Evolutionary conservation across 2,329 filamentous ascomycete genomes (phyloP).

Genomic region (Talaromyces pinophilus): DNA sequence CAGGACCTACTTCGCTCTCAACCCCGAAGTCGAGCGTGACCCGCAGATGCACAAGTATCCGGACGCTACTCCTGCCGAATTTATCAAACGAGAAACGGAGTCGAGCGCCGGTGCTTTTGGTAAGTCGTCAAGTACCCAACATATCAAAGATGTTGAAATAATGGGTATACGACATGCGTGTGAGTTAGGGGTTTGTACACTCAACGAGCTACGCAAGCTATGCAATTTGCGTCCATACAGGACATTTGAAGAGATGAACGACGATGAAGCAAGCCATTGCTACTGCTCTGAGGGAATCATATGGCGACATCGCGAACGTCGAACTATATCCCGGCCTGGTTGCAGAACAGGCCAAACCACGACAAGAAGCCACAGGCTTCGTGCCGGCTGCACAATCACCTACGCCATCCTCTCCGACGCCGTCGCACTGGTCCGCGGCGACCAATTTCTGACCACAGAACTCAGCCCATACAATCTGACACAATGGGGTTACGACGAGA

Average conservation of each 20-base stretch:
- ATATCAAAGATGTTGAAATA: conserved; percentile 72
- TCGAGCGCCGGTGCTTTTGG: conserved; percentile 62
- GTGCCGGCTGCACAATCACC: conserved; percentile 74
- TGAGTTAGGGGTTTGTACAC: conserved; percentile 72
- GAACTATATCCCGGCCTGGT: conserved; percentile 80
- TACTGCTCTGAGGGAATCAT: conserved; percentile 63
- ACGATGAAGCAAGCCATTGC: conserved; percentile 70
- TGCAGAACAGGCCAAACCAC: conserved; percentile 74
- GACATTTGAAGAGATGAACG: conserved; percentile 81
- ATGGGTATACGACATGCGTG: conserved; percentile 76
- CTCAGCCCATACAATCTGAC: conserved; percentile 19
- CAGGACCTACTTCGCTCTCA: neutral
- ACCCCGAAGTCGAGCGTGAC: neutral
- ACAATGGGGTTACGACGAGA: neutral
- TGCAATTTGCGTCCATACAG: conserved; percentile 75
- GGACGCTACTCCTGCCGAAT: neutral
- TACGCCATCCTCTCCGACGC: conserved; percentile 76
- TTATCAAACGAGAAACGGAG: conserved; percentile 2
- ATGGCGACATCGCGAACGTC: conserved; percentile 73
- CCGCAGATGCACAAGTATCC: neutral
- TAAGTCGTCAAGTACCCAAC: conserved; percentile 70
- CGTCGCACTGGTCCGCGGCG: conserved; percentile 67
- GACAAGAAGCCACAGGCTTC: conserved; percentile 72
- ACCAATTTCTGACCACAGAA: conserved; percentile 8
- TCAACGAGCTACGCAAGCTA: conserved; percentile 85